Evolutionary conservation across 2,329 filamentous ascomycete genomes (phyloP), one percentile per base, ranked within the genome.

Genomic region (Truncatella angustata): DNA sequence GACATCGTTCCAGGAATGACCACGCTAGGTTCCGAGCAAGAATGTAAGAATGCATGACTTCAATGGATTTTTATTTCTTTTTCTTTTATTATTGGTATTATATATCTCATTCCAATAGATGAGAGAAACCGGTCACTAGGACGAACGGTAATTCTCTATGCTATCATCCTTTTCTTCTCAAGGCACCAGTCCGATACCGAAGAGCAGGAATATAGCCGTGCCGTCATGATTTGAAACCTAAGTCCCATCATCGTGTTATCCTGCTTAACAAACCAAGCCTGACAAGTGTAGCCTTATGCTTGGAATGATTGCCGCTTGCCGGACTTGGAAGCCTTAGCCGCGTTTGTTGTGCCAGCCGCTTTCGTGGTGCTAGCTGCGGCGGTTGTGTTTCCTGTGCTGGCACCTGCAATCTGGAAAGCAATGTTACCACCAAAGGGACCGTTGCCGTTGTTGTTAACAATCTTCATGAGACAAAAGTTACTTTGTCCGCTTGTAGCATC

Each of bases 391-490:
- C 14, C 28, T 9, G 21, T 28, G 39, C 34, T 42, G 20, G 47
- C 47, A 34, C 52, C 49, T 3, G 57, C 55, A 44, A 59, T 56
- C 49, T 59, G 57, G 57, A 60, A 58, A 10, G 57, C 56, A 18
- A 60, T 50, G 34, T 53, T 52, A 16, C 58, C 55, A 20, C 58
- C 58, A 23, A 58, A 60, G 9, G 58, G 57, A 3, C 57, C 56
- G 5, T 46, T 51, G 12, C 34, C 30, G 48, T 55, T 59, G 49
- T 58, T 50, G 50, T 60, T 60, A 37, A 52, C 56, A 44, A 60
- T 39, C 55, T 60, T 60, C 48, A 60, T 23, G 10, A 60, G 53
- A 26, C 58, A 60, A 32, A 60, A 55, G 34, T 56, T 56, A 28
- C 20, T 20, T 45, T 30, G 20, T 14, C 48, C 48, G 36, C 49